phyloP scores from a whole-genome alignment of 2,329 filamentous ascomycete genomes.

The Pyricularia grisea region DNA sequence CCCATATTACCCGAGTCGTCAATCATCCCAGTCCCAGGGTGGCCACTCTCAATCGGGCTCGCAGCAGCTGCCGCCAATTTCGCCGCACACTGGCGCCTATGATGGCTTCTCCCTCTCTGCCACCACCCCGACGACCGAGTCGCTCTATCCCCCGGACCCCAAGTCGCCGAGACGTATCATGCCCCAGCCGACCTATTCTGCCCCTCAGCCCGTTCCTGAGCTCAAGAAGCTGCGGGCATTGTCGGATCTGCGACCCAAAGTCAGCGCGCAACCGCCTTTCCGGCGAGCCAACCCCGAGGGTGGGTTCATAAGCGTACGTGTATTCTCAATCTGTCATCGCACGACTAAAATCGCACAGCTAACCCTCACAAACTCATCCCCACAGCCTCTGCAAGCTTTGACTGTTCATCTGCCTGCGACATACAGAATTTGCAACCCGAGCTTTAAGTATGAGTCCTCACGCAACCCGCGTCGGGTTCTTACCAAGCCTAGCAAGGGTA shows the following conservation, averaged over 20 bases:
- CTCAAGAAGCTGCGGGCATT: constrained; percentile 70
- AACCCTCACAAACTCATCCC: constrained; percentile 14
- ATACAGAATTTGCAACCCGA: constrained; percentile 96
- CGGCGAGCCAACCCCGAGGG: constrained; percentile 92
- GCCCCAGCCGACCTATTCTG: not conserved
- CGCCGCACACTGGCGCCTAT: constrained; percentile 40
- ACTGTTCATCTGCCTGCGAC: constrained; percentile 89
- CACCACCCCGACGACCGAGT: constrained; percentile 54
- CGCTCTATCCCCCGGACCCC: constrained; percentile 46
- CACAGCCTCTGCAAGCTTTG: constrained; percentile 83
- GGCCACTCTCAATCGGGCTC: constrained; percentile 28
- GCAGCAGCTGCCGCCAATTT: constrained; percentile 67
- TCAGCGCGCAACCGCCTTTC: constrained; percentile 83
- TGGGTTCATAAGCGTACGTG: constrained; percentile 87
- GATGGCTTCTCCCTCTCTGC: constrained; percentile 59
- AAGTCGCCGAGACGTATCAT: constrained; percentile 43
- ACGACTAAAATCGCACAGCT: constrained; percentile 4
- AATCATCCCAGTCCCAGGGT: constrained; percentile 18
- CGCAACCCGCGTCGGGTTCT: constrained; percentile 90
- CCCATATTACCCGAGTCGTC: constrained; percentile 46
- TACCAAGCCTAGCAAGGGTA: constrained; percentile 96
- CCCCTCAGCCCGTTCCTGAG: constrained; percentile 63
- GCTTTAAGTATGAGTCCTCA: constrained; percentile 98
- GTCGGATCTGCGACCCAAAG: constrained; percentile 69
- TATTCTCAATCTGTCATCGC: constrained; percentile 6